Conservation (phyloP, 345 rosid species). For the Syzygium grande region DNA sequence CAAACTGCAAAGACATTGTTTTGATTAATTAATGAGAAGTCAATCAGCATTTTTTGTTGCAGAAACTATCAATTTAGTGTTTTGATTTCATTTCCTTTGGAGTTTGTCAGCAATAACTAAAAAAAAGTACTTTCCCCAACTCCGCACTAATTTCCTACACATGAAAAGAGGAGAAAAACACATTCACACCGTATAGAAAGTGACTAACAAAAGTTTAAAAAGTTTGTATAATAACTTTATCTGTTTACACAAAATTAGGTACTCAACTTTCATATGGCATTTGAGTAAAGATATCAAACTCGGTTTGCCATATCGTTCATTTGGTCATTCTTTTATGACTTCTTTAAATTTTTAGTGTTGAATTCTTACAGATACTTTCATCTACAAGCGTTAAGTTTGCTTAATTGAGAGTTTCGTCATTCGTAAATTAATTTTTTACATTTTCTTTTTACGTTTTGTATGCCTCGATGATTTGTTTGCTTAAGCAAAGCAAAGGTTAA, state of each 20-base stretch:
- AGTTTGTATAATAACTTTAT: too few relatives aligned
- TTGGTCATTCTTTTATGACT: not conserved
- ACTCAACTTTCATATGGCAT: not conserved
- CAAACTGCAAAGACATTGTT: not conserved
- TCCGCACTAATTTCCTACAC: not conserved
- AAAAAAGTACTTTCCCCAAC: not conserved
- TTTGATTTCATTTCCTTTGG: not conserved
- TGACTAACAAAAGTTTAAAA: not conserved
- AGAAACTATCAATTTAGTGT: not conserved
- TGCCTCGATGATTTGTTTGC: too few relatives aligned
- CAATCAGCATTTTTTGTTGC: not conserved
- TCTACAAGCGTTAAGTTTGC: too few relatives aligned
- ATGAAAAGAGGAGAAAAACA: not conserved
- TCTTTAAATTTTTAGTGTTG: not conserved
- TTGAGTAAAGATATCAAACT: not conserved
- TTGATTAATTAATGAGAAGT: not conserved
- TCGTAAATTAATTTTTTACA: too few relatives aligned
- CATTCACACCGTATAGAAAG: not conserved
- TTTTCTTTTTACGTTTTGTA: too few relatives aligned
- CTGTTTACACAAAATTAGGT: not conserved
- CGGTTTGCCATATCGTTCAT: not conserved
- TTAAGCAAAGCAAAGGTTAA: too few relatives aligned
- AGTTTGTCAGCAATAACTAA: not conserved
- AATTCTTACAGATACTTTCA: accelerated
- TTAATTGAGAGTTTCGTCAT: too few relatives aligned